Percentiles rank a stretch among this genome's conserved stretches.
Evolutionary conservation across 495 filamentous ascomycete genomes (phyloP).

Genomic region (Neurospora sp.): DNA sequence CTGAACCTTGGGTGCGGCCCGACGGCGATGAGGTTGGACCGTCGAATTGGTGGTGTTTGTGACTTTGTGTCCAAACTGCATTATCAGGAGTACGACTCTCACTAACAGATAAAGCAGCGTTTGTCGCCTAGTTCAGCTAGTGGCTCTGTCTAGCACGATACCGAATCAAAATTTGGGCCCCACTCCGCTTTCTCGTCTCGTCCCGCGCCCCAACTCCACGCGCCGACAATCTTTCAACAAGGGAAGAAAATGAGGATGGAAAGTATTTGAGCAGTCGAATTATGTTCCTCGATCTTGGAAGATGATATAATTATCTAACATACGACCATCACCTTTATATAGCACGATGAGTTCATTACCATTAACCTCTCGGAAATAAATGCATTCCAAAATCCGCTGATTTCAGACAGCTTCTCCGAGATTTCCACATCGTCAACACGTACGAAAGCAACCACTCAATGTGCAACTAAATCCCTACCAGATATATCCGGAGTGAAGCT

Average conservation of each 20-base stretch:
- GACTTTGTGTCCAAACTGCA: neutral
- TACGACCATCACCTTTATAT: no score
- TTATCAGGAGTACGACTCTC: accelerated
- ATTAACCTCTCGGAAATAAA: neutral
- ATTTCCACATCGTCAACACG: neutral
- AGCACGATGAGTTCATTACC: no score
- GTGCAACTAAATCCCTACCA: no score
- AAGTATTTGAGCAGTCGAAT: neutral
- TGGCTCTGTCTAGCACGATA: neutral
- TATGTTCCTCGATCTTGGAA: neutral
- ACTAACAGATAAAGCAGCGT: neutral
- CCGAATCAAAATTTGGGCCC: neutral
- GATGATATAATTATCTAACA: neutral
- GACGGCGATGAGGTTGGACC: neutral
- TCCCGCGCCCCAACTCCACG: neutral
- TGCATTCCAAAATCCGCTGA: neutral
- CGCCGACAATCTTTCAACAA: neutral
- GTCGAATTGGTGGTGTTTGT: neutral
- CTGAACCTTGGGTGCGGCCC: neutral
- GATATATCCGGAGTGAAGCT: neutral
- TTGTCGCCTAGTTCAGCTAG: neutral
- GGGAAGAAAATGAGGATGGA: no score
- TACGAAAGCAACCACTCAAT: neutral
- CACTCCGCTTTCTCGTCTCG: neutral
- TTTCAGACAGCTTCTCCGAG: neutral